Conservation (phyloP, 257 asterid genomes). For the Nicotiana tomentosiformis region DNA sequence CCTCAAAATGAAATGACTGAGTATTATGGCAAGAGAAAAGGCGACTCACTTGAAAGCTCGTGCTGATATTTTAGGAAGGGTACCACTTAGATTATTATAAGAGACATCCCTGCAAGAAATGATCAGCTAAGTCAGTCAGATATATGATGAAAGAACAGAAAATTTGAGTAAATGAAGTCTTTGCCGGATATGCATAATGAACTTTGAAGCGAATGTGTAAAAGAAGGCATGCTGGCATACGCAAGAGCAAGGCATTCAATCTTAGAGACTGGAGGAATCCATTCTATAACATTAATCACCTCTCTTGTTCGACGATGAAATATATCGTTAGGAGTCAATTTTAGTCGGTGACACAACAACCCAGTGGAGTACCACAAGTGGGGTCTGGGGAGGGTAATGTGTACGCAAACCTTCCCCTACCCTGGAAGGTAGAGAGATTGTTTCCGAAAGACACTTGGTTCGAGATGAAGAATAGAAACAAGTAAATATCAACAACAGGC, state of each 20-base stretch:
- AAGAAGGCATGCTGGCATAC: conserved; percentile 30
- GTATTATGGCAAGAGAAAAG: background rate
- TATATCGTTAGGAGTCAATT: background rate
- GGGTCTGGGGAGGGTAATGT: too few relatives aligned
- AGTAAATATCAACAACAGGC: too few relatives aligned
- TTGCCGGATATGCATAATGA: background rate
- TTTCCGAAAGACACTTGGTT: too few relatives aligned
- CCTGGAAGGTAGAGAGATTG: too few relatives aligned
- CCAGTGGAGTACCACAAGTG: too few relatives aligned
- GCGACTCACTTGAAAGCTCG: conserved; percentile 65
- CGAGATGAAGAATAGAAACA: too few relatives aligned
- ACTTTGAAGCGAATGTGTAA: background rate
- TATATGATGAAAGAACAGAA: background rate
- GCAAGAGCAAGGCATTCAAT: conserved; percentile 66
- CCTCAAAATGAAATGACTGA: background rate
- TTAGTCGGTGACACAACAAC: background rate
- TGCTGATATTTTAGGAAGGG: conserved; percentile 34
- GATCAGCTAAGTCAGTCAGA: background rate
- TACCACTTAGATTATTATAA: conserved; percentile 39
- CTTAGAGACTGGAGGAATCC: conserved; percentile 23
- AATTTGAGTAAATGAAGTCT: background rate
- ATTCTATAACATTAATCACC: conserved; percentile 59
- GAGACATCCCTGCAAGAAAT: conserved; percentile 76
- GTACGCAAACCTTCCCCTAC: too few relatives aligned
- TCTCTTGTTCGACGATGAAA: conserved; percentile 40